Evolutionary conservation across 306 rosid species (phyloP), one percentile per base, ranked within the genome.

Genomic region (Sechiopsis laciniata): DNA sequence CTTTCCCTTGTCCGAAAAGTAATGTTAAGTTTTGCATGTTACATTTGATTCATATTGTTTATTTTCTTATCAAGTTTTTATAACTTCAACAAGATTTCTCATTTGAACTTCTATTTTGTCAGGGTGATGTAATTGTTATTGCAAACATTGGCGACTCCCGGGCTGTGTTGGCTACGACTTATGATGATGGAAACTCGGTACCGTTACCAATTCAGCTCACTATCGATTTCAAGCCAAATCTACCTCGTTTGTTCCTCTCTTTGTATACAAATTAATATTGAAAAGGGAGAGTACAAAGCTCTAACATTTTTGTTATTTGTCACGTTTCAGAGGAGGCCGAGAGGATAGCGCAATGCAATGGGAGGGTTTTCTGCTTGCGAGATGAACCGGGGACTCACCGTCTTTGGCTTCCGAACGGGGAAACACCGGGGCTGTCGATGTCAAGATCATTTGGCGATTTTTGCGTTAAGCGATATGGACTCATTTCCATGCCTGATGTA

Each of bases 61-160:
- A 21, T 19, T 22, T 46, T 67, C 9, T 58, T 9, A 19, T 19
- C 60, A 55, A 55, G 60, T 8, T 64, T 19, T 20, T 50, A 2
- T 50, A 14, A 50, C 53, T 13, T 50, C 56, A 52, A 52, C 19
- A 52, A 52, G 56, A 52, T 52, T 52, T 52, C 24, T 29, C 11
- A 14, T 54, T 12, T 24, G n/a, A 63, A 71, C 42, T 69, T 52
- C 26, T 58, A 42, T 22, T 77, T 64, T 26, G 1, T 1, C 66
- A 94, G 98, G 98, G 97, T 73, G 97, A 90, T 3, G 68, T 76
- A 15, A 55, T 94, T 51, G 61, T 89, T 3, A 73, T 90, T 66
- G 95, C 98, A 51, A 94, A 94, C 75, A 96, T 90, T 9, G 98
- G 98, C 0, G 98, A 94, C 66, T 94, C 98, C 48, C 96, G 98